phyloP scores from a whole-genome alignment of 2,329 filamentous ascomycete species.

The Dichotomopilus funicola region DNA sequence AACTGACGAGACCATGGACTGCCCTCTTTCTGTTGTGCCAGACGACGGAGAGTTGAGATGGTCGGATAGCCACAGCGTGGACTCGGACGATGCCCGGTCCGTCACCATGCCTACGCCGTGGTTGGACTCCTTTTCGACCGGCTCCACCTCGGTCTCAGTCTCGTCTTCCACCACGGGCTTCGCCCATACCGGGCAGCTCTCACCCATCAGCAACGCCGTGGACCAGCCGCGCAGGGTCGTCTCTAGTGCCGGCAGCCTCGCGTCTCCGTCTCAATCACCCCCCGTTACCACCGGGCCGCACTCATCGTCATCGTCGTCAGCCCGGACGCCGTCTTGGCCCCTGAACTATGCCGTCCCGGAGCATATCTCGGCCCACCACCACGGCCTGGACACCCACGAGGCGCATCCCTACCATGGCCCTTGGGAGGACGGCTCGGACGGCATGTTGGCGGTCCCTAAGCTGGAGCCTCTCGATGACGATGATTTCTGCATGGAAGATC shows the following conservation, averaged over 20 bases:
- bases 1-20: constrained; percentile 42
- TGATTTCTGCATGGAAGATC: constrained; percentile 46
- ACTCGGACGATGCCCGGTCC: constrained; percentile 37
- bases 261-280: constrained; percentile 32
- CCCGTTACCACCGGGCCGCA: constrained; percentile 38
- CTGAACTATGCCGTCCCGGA: constrained; percentile 32
- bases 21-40: constrained; percentile 35
- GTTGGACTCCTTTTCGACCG: constrained; percentile 26
- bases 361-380: constrained; percentile 27
- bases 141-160: constrained; percentile 29
- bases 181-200: constrained; percentile 42
- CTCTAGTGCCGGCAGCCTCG: constrained; percentile 22
- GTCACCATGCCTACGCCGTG: constrained; percentile 32
- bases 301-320: constrained; percentile 41
- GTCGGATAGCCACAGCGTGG: constrained; percentile 40
- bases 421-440: constrained; percentile 44
- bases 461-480: constrained; percentile 51
- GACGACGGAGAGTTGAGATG: constrained; percentile 40
- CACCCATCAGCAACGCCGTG: constrained; percentile 47
- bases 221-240: constrained; percentile 29
- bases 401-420: constrained; percentile 31
- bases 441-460: constrained; percentile 45
- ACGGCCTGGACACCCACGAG: constrained; percentile 21
- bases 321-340: constrained; percentile 41
- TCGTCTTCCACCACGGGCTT: constrained; percentile 25